phyloP scores from a whole-genome alignment of 352 stramenopile genomes.

The Thalassiosira hispida region DNA sequence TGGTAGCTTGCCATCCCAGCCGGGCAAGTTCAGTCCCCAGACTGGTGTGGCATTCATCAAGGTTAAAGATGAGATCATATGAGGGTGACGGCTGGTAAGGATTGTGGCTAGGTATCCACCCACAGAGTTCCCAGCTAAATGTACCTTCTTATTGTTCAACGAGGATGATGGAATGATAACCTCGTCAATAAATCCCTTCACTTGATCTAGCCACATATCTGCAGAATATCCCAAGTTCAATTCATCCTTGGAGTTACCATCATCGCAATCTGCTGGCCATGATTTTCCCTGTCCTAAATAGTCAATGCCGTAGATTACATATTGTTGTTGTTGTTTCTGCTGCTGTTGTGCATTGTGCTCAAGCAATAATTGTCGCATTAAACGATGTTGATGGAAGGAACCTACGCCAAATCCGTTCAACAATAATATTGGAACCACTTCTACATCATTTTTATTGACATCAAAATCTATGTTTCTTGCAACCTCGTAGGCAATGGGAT shows the following conservation, averaged over 20 bases:
- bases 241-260: constrained; percentile 68
- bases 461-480: constrained; percentile 3
- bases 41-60: constrained; percentile 79
- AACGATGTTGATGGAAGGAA: constrained; percentile 79
- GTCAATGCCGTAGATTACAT: constrained; percentile 73
- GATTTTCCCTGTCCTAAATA: constrained; percentile 78
- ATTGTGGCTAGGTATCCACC: constrained; percentile 70
- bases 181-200: constrained; percentile 66
- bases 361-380: constrained; percentile 60
- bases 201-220: constrained; percentile 74
- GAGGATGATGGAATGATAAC: constrained; percentile 48
- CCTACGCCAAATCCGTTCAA: constrained; percentile 83
- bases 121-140: constrained; percentile 76
- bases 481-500: constrained; percentile 46
- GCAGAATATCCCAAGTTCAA: constrained; percentile 67
- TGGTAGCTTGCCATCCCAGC: constrained; percentile 70
- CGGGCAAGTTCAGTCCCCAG: constrained; percentile 76
- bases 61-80: constrained; percentile 61
- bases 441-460: not conserved
- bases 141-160: constrained; percentile 36
- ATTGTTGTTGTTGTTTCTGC: constrained; percentile 15
- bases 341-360: constrained; percentile 1
- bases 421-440: constrained; percentile 58
- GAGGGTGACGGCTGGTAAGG: constrained; percentile 50
- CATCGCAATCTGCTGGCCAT: constrained; percentile 75